These are phyloP conservation scores for Sporisorium graminicola DNA, from an alignment of 1,284 basidiomycete genomes.

Conservation along the genomic window DNA sequence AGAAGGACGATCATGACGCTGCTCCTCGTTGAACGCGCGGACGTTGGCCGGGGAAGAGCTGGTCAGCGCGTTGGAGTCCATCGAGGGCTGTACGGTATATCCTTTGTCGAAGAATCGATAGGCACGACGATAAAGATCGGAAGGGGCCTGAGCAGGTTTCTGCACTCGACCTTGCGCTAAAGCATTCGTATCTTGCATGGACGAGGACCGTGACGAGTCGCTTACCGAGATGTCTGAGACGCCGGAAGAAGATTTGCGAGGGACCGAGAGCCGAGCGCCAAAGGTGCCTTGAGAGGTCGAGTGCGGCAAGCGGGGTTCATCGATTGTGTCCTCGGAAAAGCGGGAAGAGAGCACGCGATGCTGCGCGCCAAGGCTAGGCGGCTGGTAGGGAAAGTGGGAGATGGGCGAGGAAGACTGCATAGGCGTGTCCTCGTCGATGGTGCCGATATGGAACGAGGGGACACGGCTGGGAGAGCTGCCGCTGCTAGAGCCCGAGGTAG, in stretches of 20 bases:
- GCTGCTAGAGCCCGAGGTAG: constrained; percentile 16
- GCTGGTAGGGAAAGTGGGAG: constrained; percentile 27
- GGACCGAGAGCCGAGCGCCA: constrained; percentile 12
- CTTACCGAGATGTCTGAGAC: constrained; percentile 5
- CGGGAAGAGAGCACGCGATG: constrained; percentile 22
- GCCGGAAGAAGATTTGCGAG: constrained; percentile 25
- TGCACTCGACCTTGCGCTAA: not conserved
- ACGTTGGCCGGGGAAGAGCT: not conserved
- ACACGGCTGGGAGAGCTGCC: constrained; percentile 29
- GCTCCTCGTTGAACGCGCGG: not conserved
- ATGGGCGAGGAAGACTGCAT: constrained; percentile 28
- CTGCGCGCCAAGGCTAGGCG: constrained; percentile 16
- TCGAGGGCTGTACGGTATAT: constrained; percentile 33
- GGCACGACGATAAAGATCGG: constrained; percentile 47
- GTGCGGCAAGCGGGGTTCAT: constrained; percentile 24
- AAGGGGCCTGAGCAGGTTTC: constrained; percentile 9
- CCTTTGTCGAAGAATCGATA: constrained; percentile 47
- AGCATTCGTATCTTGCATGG: constrained; percentile 16
- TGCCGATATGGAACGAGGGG: constrained; percentile 37
- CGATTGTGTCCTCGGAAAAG: constrained; percentile 48
- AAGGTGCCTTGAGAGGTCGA: constrained; percentile 37
- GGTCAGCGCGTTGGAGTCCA: not conserved
- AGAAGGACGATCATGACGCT: constrained; percentile 20
- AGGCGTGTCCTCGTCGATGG: constrained; percentile 35
- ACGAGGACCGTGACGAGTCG: constrained; percentile 24